These are phyloP conservation scores for Mycena rosella DNA, from an alignment of 768 basidiomycete species.

Conservation along the genomic window DNA sequence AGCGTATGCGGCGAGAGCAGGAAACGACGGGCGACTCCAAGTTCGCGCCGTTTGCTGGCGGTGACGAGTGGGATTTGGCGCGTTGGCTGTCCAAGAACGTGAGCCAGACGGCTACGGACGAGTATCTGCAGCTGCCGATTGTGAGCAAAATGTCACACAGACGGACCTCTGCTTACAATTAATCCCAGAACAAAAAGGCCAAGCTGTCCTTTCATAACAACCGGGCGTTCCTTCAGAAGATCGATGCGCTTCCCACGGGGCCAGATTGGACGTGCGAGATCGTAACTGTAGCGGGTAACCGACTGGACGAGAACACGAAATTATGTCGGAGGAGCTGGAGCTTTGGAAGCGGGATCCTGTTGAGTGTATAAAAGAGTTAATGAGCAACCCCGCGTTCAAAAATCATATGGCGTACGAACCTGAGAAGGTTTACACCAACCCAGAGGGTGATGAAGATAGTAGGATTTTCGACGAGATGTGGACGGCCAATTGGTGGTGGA, in stretches of 20 bases:
- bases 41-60: not conserved
- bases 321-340: constrained; percentile 20
- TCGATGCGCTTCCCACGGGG: constrained; percentile 41
- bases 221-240: not conserved
- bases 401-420: constrained; percentile 41
- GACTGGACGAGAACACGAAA: not conserved
- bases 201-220: not conserved
- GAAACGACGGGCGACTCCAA: not conserved
- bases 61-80: constrained; percentile 37
- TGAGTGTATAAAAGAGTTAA: constrained; percentile 39
- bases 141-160: not conserved
- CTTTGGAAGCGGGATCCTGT: constrained; percentile 31
- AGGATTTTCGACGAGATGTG: constrained; percentile 41
- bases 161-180: not conserved
- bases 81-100: constrained; percentile 45
- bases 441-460: not conserved
- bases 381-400: constrained; percentile 34
- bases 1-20: not conserved
- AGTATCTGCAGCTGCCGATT: constrained; percentile 42
- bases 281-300: constrained; percentile 36
- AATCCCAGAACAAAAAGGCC: not conserved
- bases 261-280: constrained; percentile 40
- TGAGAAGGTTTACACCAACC: constrained; percentile 32
- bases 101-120: constrained; percentile 44
- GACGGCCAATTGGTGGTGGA: constrained; percentile 20